Base-by-base conservation (phyloP, 2,329 filamentous ascomycete species). In the Talaromyces verruculosus region DNA sequence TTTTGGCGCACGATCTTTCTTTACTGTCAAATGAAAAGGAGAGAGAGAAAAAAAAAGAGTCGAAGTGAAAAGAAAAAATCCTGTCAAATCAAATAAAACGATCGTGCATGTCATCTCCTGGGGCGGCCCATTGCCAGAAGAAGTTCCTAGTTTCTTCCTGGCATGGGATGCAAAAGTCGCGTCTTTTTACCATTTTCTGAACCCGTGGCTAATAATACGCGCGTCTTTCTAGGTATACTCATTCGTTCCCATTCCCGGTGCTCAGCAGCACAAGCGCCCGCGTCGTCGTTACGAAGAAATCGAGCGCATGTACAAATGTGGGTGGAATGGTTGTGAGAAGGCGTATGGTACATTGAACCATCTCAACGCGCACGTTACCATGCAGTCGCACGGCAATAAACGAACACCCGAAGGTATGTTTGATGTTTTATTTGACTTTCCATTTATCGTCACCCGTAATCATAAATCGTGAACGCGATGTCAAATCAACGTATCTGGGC, bases 301-400 rank as follows among this genome's bases (percentile, higher is more conserved):
- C 72, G 95, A 99, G 83, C 89, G 95, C 76, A 98, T 99, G 95
- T 98, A 99, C 84, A 98, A 98, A 80, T 99, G 95, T 76, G 95
- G 94, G 30, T 98, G 93, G 92, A 94, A 97, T 70, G 93, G 93
- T 8, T 99, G 95, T 76, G 95, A 99, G 80, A 99, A 99, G 82
- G 95, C 95, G 2, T 99, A 99, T 72, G 95, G 95, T 67, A 99
- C 95, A 58, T 82, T 99, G 68, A 99, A 99, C 79, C 95, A 99
- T 77, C 79, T 99, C 72, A 99, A 99, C 76, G 95, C 95, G 45
- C 95, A 99, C 75, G 95, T 99, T 59, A 98, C 95, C 15, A 98
- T 98, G 95, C 95, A 99, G 79, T 95, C 92, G 68, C 95, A 99
- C 73, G 95, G 95, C 11, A 84, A 88, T 71, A 99, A 99, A 82